Conservation (phyloP, 768 basidiomycete species). For the Lactarius akahatsu region DNA sequence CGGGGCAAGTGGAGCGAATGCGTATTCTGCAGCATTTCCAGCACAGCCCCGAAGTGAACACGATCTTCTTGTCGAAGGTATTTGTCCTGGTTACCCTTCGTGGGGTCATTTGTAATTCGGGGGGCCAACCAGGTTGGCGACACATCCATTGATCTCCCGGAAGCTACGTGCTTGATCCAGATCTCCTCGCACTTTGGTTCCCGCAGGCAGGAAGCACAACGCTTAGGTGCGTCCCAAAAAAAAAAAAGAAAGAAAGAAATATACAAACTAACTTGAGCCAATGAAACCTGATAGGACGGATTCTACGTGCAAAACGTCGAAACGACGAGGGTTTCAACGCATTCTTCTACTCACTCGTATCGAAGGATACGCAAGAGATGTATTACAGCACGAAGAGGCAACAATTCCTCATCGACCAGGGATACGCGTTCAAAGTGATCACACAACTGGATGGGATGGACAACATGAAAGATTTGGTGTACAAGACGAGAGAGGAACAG, state of each 20-base stretch:
- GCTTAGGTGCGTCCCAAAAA: constrained; percentile 60
- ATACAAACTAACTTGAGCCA: neutral
- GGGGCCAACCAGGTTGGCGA: constrained; percentile 73
- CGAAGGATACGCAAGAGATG: constrained; percentile 99
- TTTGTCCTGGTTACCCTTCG: constrained; percentile 18
- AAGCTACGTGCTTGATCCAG: constrained; percentile 98
- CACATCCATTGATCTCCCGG: constrained; percentile 97
- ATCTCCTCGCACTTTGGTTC: constrained; percentile 99
- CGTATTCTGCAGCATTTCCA: constrained; percentile 94
- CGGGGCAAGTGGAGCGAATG: constrained; percentile 94
- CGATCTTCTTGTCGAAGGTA: constrained; percentile 96
- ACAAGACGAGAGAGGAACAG: constrained; percentile 87
- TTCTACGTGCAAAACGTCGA: constrained; percentile 92
- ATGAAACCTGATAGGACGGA: constrained; percentile 62
- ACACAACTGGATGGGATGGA: constrained; percentile 95
- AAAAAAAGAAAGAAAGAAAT: neutral
- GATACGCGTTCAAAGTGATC: constrained; percentile 99
- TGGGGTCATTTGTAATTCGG: constrained; percentile 25
- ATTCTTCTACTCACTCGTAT: constrained; percentile 98
- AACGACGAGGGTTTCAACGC: constrained; percentile 99
- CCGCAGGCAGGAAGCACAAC: constrained; percentile 95
- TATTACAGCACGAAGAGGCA: constrained; percentile 99
- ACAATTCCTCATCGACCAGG: constrained; percentile 98
- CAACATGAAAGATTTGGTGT: constrained; percentile 82
- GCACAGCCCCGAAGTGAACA: constrained; percentile 92